phyloP scores from a whole-genome alignment of 164 flowering plant species.

The Echeveria elegans region DNA sequence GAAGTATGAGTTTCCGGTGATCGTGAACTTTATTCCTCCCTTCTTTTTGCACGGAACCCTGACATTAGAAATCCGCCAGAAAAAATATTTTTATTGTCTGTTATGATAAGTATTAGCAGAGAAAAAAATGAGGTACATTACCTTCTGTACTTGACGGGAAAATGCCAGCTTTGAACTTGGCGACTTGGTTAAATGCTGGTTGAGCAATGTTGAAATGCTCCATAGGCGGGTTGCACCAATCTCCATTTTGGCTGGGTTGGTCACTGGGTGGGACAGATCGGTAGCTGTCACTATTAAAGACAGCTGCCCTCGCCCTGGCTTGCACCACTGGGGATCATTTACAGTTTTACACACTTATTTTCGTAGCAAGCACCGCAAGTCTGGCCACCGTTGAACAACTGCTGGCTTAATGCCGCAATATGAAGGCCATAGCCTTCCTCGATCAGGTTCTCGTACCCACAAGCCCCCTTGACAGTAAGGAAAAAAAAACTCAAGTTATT shows the following conservation, averaged over 20 bases:
- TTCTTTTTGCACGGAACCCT: constrained; percentile 59
- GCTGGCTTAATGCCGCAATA: constrained; percentile 58
- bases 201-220: constrained; percentile 61
- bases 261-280: constrained; percentile 56
- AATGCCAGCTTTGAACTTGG: constrained; percentile 50
- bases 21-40: constrained; percentile 58
- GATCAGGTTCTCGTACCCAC: constrained; percentile 5
- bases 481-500: background rate
- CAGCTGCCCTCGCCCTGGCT: constrained; percentile 42
- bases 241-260: constrained; percentile 35
- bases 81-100: background rate
- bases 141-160: constrained; percentile 50
- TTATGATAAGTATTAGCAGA: background rate
- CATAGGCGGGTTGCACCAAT: constrained; percentile 70
- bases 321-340: constrained; percentile 43
- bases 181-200: constrained; percentile 46
- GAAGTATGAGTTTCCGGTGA: constrained; percentile 46
- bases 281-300: constrained; percentile 56
- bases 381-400: constrained; percentile 45
- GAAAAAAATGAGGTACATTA: constrained; percentile 5
- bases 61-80: background rate
- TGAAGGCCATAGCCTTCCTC: constrained; percentile 42
- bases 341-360: constrained; percentile 40
- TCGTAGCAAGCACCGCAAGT: constrained; percentile 70
- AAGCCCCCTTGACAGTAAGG: background rate